Conservation (phyloP, 441 rosid species). For the Capsella rubella region DNA sequence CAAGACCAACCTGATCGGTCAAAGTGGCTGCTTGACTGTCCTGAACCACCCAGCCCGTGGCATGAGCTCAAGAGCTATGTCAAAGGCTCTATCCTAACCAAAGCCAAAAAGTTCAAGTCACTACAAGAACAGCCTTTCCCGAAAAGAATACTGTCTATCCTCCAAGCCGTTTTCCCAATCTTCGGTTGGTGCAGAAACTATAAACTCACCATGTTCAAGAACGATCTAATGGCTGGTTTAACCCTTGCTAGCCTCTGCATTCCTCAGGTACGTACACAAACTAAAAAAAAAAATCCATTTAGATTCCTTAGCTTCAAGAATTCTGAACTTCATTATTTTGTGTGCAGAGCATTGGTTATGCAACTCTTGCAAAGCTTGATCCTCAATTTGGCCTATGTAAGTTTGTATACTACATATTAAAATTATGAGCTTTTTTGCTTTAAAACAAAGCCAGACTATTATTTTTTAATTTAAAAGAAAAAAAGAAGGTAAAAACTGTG, state of each 20-base stretch:
- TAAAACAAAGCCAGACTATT: no score
- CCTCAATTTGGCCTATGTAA: slow-evolving; percentile 95
- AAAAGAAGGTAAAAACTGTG: no score
- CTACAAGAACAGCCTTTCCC: slow-evolving; percentile 47
- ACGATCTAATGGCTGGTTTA: slow-evolving; percentile 82
- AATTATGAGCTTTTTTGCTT: neutral
- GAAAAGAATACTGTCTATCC: slow-evolving; percentile 46
- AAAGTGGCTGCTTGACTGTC: slow-evolving; percentile 72
- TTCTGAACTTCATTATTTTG: neutral
- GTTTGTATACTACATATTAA: slow-evolving; percentile 35
- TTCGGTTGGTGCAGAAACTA: slow-evolving; percentile 72
- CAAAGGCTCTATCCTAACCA: slow-evolving; percentile 48
- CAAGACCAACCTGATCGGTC: slow-evolving; percentile 47
- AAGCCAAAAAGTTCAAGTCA: slow-evolving; percentile 44
- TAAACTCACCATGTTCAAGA: slow-evolving; percentile 63
- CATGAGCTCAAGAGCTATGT: slow-evolving; percentile 54
- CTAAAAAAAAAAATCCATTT: neutral
- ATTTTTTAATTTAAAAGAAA: no score
- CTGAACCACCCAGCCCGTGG: slow-evolving; percentile 75
- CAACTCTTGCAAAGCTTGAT: slow-evolving; percentile 91
- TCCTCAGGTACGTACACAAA: slow-evolving; percentile 67
- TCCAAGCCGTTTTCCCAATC: slow-evolving; percentile 68
- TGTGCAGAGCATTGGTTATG: slow-evolving; percentile 88
- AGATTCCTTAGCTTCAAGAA: slow-evolving; percentile 15
- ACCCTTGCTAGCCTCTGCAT: slow-evolving; percentile 98